These are phyloP conservation scores for Mimosa bimucronata DNA, from an alignment of 306 rosid species.

Conservation along the genomic window DNA sequence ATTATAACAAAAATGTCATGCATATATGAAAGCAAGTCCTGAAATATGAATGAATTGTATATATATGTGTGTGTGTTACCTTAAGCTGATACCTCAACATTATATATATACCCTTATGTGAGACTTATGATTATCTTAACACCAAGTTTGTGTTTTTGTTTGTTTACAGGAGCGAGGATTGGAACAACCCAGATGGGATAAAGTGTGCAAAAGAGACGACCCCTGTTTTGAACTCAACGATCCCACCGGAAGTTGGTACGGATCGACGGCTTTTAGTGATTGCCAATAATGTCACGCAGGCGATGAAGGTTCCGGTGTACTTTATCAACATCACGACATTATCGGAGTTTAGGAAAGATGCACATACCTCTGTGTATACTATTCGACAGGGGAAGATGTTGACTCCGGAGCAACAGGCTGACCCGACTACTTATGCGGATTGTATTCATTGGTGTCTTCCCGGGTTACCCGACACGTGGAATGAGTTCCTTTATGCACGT, in stretches of 20 bases:
- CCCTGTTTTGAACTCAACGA: slow-evolving; percentile 63
- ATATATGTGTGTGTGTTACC: no score
- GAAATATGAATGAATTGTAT: no score
- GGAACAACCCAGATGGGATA: slow-evolving; percentile 93
- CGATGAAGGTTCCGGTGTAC: slow-evolving; percentile 75
- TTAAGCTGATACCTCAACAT: no score
- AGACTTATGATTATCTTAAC: no score
- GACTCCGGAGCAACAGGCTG: slow-evolving; percentile 85
- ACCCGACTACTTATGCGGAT: slow-evolving; percentile 86
- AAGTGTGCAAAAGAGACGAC: slow-evolving; percentile 90
- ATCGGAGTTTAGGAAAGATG: slow-evolving; percentile 85
- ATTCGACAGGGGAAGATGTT: slow-evolving; percentile 94
- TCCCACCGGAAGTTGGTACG: slow-evolving; percentile 83
- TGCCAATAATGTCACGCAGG: slow-evolving; percentile 57
- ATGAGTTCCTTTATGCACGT: slow-evolving; percentile 78
- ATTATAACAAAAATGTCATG: not conserved
- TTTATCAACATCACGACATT: slow-evolving; percentile 80
- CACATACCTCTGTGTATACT: slow-evolving; percentile 90
- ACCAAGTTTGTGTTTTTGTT: no score
- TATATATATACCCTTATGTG: no score
- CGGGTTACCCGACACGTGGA: slow-evolving; percentile 96
- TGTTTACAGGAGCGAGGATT: slow-evolving; percentile 71
- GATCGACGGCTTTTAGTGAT: slow-evolving; percentile 73
- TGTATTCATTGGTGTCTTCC: slow-evolving; percentile 99
- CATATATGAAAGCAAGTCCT: not conserved